Evolutionary conservation across 352 stramenopile species (phyloP).

Genomic region (Lagenidium sp.): DNA sequence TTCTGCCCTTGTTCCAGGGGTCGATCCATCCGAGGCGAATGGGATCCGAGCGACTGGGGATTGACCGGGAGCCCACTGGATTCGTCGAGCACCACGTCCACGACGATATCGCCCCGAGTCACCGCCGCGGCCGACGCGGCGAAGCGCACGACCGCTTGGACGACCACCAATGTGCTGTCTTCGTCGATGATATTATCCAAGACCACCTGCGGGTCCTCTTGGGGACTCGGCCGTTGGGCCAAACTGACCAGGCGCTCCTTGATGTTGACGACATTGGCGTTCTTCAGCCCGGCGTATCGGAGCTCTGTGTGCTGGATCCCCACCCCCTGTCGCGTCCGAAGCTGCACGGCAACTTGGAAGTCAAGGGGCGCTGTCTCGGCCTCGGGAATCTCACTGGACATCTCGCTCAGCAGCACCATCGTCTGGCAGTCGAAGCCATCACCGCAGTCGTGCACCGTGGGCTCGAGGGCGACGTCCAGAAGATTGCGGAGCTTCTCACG

Average conservation of each 20-base stretch:
- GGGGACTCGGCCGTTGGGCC: constrained; percentile 16
- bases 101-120: constrained; percentile 29
- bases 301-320: constrained; percentile 29
- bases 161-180: constrained; percentile 49
- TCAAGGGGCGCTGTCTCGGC: neutral
- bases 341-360: neutral
- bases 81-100: constrained; percentile 69
- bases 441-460: constrained; percentile 9
- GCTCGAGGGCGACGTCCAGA: constrained; percentile 36
- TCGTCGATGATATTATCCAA: constrained; percentile 68
- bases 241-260: constrained; percentile 50
- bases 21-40: constrained; percentile 5
- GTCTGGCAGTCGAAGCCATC: constrained; percentile 19
- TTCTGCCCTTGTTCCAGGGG: neutral
- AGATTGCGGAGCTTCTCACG: constrained; percentile 38
- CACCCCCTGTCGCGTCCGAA: constrained; percentile 6
- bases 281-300: constrained; percentile 42
- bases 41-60: constrained; percentile 12
- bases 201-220: constrained; percentile 34
- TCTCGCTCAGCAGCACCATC: constrained; percentile 34
- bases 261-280: constrained; percentile 61
- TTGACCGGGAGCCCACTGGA: neutral
- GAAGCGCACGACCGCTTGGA: constrained; percentile 54
- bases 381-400: constrained; percentile 2
- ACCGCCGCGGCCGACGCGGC: constrained; percentile 19